Evolutionary conservation across 2,329 filamentous ascomycete genomes (phyloP), one percentile per base, ranked within the genome.

Genomic region (Lasiodiplodia gonubiensis): DNA sequence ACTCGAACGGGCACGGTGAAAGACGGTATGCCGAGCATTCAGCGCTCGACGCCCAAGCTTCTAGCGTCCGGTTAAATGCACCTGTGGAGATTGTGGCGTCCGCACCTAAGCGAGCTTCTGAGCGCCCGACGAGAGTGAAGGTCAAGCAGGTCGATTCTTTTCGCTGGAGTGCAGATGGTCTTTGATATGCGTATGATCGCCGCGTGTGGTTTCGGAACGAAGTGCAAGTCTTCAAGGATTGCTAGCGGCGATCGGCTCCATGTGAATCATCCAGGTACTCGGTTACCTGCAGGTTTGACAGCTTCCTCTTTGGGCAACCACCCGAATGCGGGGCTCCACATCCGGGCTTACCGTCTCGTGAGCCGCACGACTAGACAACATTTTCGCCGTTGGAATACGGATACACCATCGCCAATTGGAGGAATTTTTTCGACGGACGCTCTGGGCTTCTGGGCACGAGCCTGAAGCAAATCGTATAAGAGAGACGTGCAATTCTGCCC

Each of bases 241-340:
- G 55, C 35, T 59, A 59, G 55, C 55, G 55, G 55, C 55, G 55
- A 59, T 46, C 55, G n/a, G 37, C 12, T 16, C 11, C 35, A 46
- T 25, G 55, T 46, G 37, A 33, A 60, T 49, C 39, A 60, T 48
- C 39, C 57, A 49, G 39, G 57, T 49, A 49, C 57, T 21, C 39
- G 39, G 57, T 35, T n/a, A 33, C 23, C 6, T 18, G n/a, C 23
- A 14, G 14, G 25, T 12, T 42, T 49, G 25, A 23, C 35, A 59
- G 57, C 57, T 60, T 30, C 57, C 57, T 60, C 8, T 48, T 48
- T 18, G 39, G 57, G 57, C 4, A 48, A 48, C 18, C 2, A 16
- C 30, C 57, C 57, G 57, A 60, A 39, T 60, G 57, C 57, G 57
- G 57, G 57, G 57, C 57, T 60, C 57, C 57, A 42, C 39, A 60